Base-by-base conservation (phyloP, 768 basidiomycete genomes). In the Mycena floridula region DNA sequence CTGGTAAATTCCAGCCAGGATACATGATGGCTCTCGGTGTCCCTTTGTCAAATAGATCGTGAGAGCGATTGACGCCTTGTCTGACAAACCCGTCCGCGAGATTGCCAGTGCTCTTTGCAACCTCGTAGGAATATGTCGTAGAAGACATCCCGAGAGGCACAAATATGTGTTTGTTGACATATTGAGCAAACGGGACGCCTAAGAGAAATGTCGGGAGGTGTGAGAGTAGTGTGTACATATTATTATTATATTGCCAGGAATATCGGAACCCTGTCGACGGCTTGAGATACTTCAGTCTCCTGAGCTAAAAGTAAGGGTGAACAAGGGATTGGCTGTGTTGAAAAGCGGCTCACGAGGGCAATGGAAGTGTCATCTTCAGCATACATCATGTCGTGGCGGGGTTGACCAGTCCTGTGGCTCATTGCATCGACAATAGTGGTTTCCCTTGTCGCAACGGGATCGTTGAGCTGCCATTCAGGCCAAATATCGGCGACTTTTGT, bases 91-190 rank as follows among this genome's bases (percentile, higher is more conserved):
- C 55, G 32, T 61, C 59, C 2, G 60, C 62, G 18, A 65, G 49
- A 7, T 54, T 50, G 2, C 59, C 58, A 8, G 43, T 52, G n/a
- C 52, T 45, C 25, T 57, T 56, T 1, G 64, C 64, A 6, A 44
- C 43, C 4, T 52, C 48, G 28, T 53, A 60, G 3, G 61, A 63
- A 28, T 59, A 65, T 2, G 62, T 65, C 4, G 63, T 59, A 9
- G 55, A 53, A 2, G 41, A 50, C 49, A 65, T 44, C 1, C 59
- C 58, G 0, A 65, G 54, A 12, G 56, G 55, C 5, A 54, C 55
- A 7, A 65, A 54, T n/a, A 65, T 61, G 30, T 60, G 52, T 21
- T 62, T 48, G 35, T 59, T 56, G 35, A 64, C 62, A 52, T 60
- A 65, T n/a, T 51, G 52, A 7, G 59, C 54, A 36, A 62, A 55